phyloP scores from a whole-genome alignment of 2,329 filamentous ascomycete genomes.

The Penicillium griseofulvum region DNA sequence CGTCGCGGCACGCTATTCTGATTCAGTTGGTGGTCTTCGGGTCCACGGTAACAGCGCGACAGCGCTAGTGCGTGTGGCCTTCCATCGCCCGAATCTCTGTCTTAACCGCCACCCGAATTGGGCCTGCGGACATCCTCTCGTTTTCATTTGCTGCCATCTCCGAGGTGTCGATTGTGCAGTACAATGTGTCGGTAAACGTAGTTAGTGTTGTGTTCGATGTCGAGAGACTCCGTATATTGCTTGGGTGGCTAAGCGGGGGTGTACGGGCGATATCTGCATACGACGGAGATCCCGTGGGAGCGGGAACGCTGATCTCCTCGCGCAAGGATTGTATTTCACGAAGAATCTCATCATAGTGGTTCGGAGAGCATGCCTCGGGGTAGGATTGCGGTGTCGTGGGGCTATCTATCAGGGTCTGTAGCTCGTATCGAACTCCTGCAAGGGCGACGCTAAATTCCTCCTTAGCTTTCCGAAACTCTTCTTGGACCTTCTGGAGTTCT shows the following conservation, averaged over 20 bases:
- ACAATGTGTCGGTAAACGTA: slow-evolving; percentile 17
- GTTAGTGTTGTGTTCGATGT: slow-evolving; percentile 13
- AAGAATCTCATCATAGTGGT: slow-evolving; percentile 18
- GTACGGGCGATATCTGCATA: slow-evolving; percentile 10
- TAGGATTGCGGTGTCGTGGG: slow-evolving; percentile 15
- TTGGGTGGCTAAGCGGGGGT: slow-evolving; percentile 14
- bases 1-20: neutral
- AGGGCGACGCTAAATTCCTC: too few species aligned
- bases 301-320: neutral
- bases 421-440: too few species aligned
- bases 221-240: slow-evolving; percentile 21
- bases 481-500: slow-evolving; percentile 20
- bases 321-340: slow-evolving; percentile 4
- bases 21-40: slow-evolving; percentile 7
- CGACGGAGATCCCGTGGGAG: neutral
- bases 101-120: slow-evolving; percentile 3
- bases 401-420: too few species aligned
- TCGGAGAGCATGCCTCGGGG: slow-evolving; percentile 13
- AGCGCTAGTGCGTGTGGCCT: neutral
- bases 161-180: slow-evolving; percentile 15
- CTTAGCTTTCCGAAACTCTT: too few species aligned
- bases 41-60: neutral
- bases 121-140: slow-evolving; percentile 1
- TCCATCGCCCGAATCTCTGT: slow-evolving; percentile 10
- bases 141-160: slow-evolving; percentile 8